Base-by-base conservation (phyloP, 257 asterid species). In the Verbena officinalis region DNA sequence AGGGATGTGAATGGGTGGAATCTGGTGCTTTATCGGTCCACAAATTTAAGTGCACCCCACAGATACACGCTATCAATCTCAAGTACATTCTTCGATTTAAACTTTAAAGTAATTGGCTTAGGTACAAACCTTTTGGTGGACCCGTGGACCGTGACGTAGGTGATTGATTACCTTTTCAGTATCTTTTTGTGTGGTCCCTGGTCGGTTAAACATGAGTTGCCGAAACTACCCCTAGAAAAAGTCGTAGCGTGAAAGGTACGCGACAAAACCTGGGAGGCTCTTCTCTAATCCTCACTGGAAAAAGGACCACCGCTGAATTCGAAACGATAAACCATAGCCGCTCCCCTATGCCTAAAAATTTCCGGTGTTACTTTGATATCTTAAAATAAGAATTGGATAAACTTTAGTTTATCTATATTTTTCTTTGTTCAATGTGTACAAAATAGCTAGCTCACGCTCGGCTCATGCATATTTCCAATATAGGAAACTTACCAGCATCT, bases 251-350 rank as follows among this genome's bases (percentile, higher is more conserved):
- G 4, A 2, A 56, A 11, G 38, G 30, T 16, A 65, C 39, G 15
- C 23, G 50, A 59, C 69, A 62, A 71, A 27, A 19, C 4, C n/a
- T 31, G 16, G 4, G 7, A 24, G 42, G 7, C 21, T 1, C 17
- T 1, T 14, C 1, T 7, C 16, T 44, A n/a, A 4, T n/a, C 21
- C 50, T 3, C 16, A 15, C 8, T 5, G 0, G 21, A 6, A 5
- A 44, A 44, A 44, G 15, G 23, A 27, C 67, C 3, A 9, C 58
- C 13, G 31, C 57, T 5, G 9, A 69, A 17, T 67, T 73, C 58
- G 65, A 73, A 77, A 60, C 44, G 83, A 72, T 71, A 74, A 71
- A 70, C 36, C 49, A 34, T 7, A 56, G 53, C 63, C 72, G 58
- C 70, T 8, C 24, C 27, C 45, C 22, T 30, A 12, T 27, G 33